Conservation (phyloP, 495 filamentous ascomycete species). For the Oidiodendron maius region DNA sequence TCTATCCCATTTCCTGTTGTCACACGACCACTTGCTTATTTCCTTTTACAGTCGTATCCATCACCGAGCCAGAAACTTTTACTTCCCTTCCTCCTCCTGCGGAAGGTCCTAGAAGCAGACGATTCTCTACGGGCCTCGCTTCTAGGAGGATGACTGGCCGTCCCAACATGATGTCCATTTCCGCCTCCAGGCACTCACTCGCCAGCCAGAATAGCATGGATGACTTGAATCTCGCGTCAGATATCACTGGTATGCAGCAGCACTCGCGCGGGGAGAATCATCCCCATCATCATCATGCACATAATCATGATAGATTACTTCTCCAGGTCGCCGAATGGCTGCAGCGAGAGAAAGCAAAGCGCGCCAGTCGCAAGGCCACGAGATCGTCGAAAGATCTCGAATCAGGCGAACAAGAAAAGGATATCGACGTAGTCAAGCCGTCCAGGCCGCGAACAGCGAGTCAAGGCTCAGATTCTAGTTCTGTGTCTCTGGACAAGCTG, state of each 20-base stretch:
- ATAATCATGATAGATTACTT: constrained; percentile 49
- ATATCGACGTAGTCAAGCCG: neutral
- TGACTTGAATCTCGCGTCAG: constrained; percentile 9
- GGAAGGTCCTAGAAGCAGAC: constrained; percentile 13
- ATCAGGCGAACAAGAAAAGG: neutral
- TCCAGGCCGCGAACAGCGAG: constrained; percentile 22
- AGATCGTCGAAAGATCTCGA: constrained; percentile 2
- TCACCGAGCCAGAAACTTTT: constrained; percentile 26
- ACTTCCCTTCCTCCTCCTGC: constrained; percentile 12
- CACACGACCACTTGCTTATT: neutral
- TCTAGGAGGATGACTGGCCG: constrained; percentile 24
- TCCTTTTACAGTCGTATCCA: constrained; percentile 26
- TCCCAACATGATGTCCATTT: constrained; percentile 9
- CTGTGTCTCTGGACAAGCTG: constrained; percentile 59
- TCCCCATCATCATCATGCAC: constrained; percentile 27
- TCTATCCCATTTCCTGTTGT: neutral
- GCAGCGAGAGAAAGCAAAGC: constrained; percentile 63
- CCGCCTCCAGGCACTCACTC: constrained; percentile 16
- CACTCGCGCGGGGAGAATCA: constrained; percentile 10
- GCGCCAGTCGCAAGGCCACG: constrained; percentile 19
- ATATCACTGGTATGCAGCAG: constrained; percentile 3
- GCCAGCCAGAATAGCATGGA: constrained; percentile 17
- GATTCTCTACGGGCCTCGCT: constrained; percentile 18
- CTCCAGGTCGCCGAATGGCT: constrained; percentile 77
- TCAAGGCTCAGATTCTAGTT: constrained; percentile 51